Evolutionary conservation across 768 basidiomycete species (phyloP).

Genomic region (Roridomyces roridus): DNA sequence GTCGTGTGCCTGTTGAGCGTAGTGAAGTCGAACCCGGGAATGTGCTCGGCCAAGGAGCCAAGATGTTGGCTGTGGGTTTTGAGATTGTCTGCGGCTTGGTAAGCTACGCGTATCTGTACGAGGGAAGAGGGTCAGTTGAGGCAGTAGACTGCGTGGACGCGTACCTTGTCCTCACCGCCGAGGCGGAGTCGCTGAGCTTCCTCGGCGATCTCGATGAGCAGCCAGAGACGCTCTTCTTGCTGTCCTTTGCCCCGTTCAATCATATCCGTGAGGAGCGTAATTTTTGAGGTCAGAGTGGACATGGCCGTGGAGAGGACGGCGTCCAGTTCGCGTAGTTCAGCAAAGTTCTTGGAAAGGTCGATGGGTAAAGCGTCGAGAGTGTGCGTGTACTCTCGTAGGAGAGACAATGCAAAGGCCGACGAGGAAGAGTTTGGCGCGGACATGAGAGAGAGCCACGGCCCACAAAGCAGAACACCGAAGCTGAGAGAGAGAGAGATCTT

Average conservation of each 20-base stretch:
- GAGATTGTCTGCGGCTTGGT: conserved; percentile 89
- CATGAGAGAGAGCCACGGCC: too few species aligned
- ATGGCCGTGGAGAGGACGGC: conserved; percentile 94
- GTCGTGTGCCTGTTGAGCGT: conserved; percentile 66
- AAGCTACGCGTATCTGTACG: conserved; percentile 91
- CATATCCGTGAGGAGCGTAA: conserved; percentile 75
- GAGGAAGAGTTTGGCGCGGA: too few species aligned
- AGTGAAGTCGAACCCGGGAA: conserved; percentile 68
- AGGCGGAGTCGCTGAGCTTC: conserved; percentile 91
- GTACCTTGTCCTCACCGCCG: conserved; percentile 89
- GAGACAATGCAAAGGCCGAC: too few species aligned
- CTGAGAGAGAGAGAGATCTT: too few species aligned
- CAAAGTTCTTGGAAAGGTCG: conserved; percentile 93
- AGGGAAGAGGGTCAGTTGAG: too few species aligned
- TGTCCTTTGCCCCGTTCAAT: conserved; percentile 68
- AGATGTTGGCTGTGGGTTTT: conserved; percentile 68
- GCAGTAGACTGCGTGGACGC: too few species aligned
- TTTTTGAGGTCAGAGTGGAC: conserved; percentile 78
- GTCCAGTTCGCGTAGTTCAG: conserved; percentile 97
- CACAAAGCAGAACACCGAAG: too few species aligned
- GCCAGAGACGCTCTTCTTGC: conserved; percentile 81
- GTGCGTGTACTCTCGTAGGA: conserved; percentile 87
- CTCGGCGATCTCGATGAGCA: conserved; percentile 92
- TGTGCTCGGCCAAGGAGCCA: conserved; percentile 60
- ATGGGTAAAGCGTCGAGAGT: conserved; percentile 92